Evolutionary conservation across 179 eudicot species (phyloP), one percentile per base, ranked within the genome.

Genomic region (Actinidia polygama): DNA sequence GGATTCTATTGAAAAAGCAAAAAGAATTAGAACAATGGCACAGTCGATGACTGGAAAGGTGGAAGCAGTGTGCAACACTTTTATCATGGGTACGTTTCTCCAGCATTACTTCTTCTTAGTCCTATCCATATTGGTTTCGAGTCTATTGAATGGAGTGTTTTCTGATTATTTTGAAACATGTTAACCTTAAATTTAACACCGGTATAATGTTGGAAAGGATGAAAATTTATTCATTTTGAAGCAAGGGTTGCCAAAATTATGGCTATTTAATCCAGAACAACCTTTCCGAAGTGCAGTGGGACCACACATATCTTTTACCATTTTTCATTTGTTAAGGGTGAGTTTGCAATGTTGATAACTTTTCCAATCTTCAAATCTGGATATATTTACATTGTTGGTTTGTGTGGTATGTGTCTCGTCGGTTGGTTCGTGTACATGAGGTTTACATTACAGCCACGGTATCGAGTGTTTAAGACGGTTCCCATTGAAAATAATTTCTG

Each of bases 1-100:
- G 86, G 97, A 97, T 91, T 89, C 95, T 67, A 83, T 93, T 84
- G 96, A 94, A 85, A 95, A 89, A 77, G 98, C 99, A 46, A 90
- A 85, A 87, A 84, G 93, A 70, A 90, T 97, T 84, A 91, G 98
- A 85, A 87, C 86, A 82, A 92, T 80, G 87, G 94, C 94, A 67
- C 95, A 92, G 81, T 89, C 89, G 47, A 89, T 95, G 90, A 84
- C 88, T 11, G 95, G 89, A 82, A 90, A 92, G 80, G 83, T 95
- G 80, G 98, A 94, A 88, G 88, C 96, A 63, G 92, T 97, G 80
- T 89, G 92, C 79, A 91, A 91, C 85, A 93, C 98, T 89, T 97
- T 97, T 83, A 84, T 94, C 69, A 95, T 98, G 26, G 98, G 99
- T 91, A 88, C 80, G 78, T 79, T 59, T 59, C 2, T 46, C 57